Evolutionary conservation across 2,329 filamentous ascomycete genomes (phyloP), one percentile per base, ranked within the genome.

Genomic region (Whalleya microplaca): DNA sequence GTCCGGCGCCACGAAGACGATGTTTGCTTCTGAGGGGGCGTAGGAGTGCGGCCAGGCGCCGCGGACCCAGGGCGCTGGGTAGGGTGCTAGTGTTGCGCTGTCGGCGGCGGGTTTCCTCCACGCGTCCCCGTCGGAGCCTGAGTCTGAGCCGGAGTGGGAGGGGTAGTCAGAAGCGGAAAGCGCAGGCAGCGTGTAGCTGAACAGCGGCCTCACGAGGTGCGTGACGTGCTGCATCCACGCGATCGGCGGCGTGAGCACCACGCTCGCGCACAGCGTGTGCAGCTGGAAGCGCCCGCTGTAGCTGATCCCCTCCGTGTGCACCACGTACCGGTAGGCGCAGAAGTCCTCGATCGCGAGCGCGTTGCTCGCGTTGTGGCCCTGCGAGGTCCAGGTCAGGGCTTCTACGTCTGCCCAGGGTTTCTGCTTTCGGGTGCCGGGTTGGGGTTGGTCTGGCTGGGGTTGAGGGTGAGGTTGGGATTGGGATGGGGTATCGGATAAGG

Each of bases 241-340:
- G 20, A 80, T 66, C 9, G 80, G 78, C 51, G 80, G 78, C 2
- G 76, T 77, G 40, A 83, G 63, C 2, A 81, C 71, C 0, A 82
- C 77, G 59, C 75, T 78, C 9, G 66, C 72, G 65, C 80, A 83
- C 47, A 81, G 75, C 68, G 79, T 78, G 65, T 82, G 75, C 64
- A 78, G 82, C 57, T 77, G 78, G 55, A 83, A 76, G 12, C 80
- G 75, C 1, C 80, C 80, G 51, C 75, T 79, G 69, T 83, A 83
- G 3, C 79, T 76, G n/a, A 83, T 71, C 5, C 80, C 80, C 70
- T 83, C 80, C 6, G 80, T 82, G 66, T 83, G 77, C 21, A 83
- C 67, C 42, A 83, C 71, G 66, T 82, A 83, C 52, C 75, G 77
- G 68, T 80, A 79, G 51, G 70, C 69, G 68, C 81, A 83, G 58